Evolutionary conservation across 1,284 basidiomycete species (phyloP).

Genomic region (Malassezia arunalokei): DNA sequence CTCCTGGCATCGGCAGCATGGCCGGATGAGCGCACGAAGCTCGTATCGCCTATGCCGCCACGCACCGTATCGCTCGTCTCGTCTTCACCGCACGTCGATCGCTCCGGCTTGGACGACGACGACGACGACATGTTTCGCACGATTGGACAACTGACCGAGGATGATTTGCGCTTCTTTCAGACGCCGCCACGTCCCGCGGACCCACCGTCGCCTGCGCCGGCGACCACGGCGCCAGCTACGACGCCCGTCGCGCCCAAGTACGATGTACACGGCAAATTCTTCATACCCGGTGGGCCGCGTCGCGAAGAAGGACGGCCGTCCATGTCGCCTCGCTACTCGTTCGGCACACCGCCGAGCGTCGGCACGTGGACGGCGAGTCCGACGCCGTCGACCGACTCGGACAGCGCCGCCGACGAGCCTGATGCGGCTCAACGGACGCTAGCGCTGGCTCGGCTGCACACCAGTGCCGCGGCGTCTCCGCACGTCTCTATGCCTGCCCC

Average conservation of each 20-base stretch:
- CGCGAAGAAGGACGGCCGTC: neutral
- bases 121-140: conserved; percentile 8
- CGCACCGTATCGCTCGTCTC: neutral
- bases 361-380: neutral
- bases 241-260: conserved; percentile 5
- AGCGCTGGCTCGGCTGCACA: neutral
- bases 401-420: neutral
- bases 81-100: neutral
- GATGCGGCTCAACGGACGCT: neutral
- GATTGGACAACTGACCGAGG: conserved; percentile 15
- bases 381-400: neutral
- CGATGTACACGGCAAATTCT: conserved; percentile 16
- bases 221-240: neutral
- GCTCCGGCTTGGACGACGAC: neutral
- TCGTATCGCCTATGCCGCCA: neutral
- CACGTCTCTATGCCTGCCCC: too few relatives aligned
- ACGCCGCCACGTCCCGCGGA: neutral
- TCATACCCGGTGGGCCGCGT: neutral
- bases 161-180: conserved; percentile 13
- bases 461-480: neutral
- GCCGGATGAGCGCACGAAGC: neutral
- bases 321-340: conserved; percentile 1
- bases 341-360: neutral
- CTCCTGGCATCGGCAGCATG: neutral
- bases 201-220: neutral